Conservation (phyloP, 2,329 filamentous ascomycete genomes). For the Zelopaecilomyces penicillatus region DNA sequence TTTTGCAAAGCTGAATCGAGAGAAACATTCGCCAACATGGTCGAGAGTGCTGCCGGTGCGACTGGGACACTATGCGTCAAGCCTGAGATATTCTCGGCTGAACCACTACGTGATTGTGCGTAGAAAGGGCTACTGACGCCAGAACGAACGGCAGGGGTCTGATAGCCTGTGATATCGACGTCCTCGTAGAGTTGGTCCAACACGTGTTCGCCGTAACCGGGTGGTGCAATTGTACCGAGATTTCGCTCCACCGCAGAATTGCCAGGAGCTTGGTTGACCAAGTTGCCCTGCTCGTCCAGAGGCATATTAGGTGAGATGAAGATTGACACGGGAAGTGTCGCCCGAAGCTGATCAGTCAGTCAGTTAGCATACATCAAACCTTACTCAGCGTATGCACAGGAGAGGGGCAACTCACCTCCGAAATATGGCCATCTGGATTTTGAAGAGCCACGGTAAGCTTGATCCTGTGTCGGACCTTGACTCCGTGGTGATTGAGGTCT, state of each 20-base stretch:
- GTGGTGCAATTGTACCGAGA: conserved; percentile 66
- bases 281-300: conserved; percentile 76
- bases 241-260: conserved; percentile 40
- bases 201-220: conserved; percentile 81
- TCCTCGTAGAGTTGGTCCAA: conserved; percentile 88
- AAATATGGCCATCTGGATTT: conserved; percentile 91
- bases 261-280: conserved; percentile 54
- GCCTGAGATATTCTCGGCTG: conserved; percentile 68
- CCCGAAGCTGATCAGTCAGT: conserved; percentile 53
- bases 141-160: conserved; percentile 62
- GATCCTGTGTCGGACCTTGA: conserved; percentile 88
- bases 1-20: conserved; percentile 39
- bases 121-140: conserved; percentile 77
- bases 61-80: conserved; percentile 23
- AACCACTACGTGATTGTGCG: conserved; percentile 63
- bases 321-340: conserved; percentile 81
- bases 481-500: conserved; percentile 78
- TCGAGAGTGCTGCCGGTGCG: conserved; percentile 49
- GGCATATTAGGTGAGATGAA: conserved; percentile 94
- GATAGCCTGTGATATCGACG: conserved; percentile 71
- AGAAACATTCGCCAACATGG: conserved; percentile 61
- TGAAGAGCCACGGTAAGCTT: conserved; percentile 84
- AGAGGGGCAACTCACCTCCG: conserved; percentile 53
- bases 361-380: conserved; percentile 5
- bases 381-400: not conserved